Evolutionary conservation across 371 early-diverging fungal genomes (phyloP).

Genomic region (Syncephalastrum sp.): DNA sequence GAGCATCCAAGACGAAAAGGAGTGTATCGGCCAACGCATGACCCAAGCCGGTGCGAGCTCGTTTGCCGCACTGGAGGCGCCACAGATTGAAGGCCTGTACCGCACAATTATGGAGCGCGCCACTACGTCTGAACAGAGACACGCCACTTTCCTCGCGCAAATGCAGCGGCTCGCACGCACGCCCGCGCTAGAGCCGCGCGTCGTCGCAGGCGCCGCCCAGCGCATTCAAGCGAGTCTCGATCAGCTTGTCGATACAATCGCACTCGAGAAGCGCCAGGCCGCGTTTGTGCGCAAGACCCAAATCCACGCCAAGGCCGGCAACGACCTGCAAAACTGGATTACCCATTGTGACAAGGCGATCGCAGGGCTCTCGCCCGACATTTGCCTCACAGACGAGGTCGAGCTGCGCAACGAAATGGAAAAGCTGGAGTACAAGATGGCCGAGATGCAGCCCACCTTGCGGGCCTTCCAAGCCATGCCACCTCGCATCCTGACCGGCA

Average conservation of each 20-base stretch:
- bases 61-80: constrained; percentile 22
- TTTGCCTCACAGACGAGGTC: constrained; percentile 36
- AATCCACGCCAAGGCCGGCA: constrained; percentile 43
- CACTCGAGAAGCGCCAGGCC: constrained; percentile 38
- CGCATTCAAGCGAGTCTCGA: constrained; percentile 24
- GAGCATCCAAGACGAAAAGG: constrained; percentile 27
- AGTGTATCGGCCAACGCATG: constrained; percentile 28
- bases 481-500: constrained; percentile 25
- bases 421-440: constrained; percentile 34
- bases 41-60: constrained; percentile 16
- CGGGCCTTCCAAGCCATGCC: constrained; percentile 41
- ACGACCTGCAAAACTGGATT: constrained; percentile 46
- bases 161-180: no score
- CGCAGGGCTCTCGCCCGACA: constrained; percentile 33
- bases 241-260: constrained; percentile 24
- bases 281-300: constrained; percentile 38
- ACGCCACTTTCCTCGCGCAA: no score
- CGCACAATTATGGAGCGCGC: constrained; percentile 5
- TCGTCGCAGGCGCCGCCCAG: constrained; percentile 26
- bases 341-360: constrained; percentile 39
- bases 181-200: constrained; percentile 11
- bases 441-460: constrained; percentile 34
- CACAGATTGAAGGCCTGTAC: constrained; percentile 19
- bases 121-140: no score
- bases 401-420: constrained; percentile 40